Percentiles rank a stretch among this genome's conserved stretches.
Conservation (phyloP, 129 eudicot genomes). For the Flaveria brownii region DNA sequence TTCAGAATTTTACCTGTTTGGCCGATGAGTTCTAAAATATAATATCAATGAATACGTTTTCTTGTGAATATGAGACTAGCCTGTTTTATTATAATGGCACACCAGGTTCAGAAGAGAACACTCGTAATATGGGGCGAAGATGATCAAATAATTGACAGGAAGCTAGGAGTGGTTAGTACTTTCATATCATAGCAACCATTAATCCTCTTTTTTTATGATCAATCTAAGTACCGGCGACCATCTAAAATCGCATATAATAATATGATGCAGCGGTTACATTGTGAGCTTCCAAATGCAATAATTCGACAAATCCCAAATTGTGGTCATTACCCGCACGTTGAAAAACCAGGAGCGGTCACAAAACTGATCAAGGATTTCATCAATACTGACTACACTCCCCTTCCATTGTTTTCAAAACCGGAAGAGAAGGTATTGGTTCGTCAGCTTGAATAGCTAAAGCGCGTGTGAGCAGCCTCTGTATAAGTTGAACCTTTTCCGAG, state of each 20-base stretch:
- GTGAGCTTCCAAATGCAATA: constrained; percentile 76
- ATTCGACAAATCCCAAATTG: constrained; percentile 81
- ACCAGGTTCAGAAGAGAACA: constrained; percentile 69
- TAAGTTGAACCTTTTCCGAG: constrained; percentile 3
- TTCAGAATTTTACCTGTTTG: background rate
- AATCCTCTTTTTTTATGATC: background rate
- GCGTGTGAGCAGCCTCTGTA: background rate
- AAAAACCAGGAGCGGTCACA: constrained; percentile 67
- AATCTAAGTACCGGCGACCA: background rate
- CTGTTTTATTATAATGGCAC: background rate
- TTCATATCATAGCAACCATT: background rate
- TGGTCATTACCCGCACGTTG: constrained; percentile 91
- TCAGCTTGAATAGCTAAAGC: constrained; percentile 27
- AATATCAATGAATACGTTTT: background rate
- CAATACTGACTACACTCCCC: background rate
- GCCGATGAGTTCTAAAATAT: background rate
- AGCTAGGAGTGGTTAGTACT: constrained; percentile 72
- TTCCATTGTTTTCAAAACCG: constrained; percentile 27
- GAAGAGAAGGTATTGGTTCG: constrained; percentile 35
- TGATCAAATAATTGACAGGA: constrained; percentile 80
- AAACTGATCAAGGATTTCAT: constrained; percentile 63
- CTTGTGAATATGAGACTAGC: background rate
- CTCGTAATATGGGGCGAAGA: constrained; percentile 92
- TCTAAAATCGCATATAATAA: constrained; percentile 2
- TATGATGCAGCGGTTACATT: constrained; percentile 61